These are phyloP conservation scores for Lolium multiflorum DNA, from an alignment of 176 grass and related monocot species.

Conservation along the genomic window DNA sequence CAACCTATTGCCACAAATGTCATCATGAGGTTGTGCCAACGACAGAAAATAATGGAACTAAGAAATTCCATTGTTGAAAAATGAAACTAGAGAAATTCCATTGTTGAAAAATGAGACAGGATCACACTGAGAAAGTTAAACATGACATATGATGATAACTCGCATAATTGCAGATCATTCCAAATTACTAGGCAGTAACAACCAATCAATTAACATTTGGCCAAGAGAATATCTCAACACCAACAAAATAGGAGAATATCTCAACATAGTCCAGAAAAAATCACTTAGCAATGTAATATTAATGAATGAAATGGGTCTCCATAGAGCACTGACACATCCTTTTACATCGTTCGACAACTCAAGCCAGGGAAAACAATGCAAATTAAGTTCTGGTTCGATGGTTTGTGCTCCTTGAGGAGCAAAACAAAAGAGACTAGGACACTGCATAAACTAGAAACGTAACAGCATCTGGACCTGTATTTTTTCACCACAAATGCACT, in stretches of 20 bases:
- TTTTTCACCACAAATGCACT: neutral
- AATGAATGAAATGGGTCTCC: neutral
- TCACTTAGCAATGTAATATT: neutral
- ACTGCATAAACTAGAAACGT: neutral
- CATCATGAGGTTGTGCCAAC: neutral
- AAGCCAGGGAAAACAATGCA: neutral
- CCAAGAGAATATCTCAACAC: neutral
- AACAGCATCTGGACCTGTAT: neutral
- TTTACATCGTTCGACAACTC: neutral
- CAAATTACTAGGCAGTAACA: neutral
- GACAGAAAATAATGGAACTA: neutral
- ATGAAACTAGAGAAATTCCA: neutral
- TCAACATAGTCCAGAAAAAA: neutral
- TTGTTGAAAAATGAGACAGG: too few species aligned
- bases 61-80: neutral
- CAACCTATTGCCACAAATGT: neutral
- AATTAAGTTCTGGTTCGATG: slow-evolving; percentile 8
- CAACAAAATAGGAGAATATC: neutral
- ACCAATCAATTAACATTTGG: neutral
- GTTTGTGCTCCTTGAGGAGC: neutral
- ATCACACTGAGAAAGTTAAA: neutral
- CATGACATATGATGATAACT: neutral
- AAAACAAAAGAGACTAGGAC: neutral
- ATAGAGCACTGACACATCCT: neutral
- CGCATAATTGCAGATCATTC: neutral